Evolutionary conservation across 2,329 filamentous ascomycete species (phyloP), one percentile per base, ranked within the genome.

Genomic region (Alternaria alternata): DNA sequence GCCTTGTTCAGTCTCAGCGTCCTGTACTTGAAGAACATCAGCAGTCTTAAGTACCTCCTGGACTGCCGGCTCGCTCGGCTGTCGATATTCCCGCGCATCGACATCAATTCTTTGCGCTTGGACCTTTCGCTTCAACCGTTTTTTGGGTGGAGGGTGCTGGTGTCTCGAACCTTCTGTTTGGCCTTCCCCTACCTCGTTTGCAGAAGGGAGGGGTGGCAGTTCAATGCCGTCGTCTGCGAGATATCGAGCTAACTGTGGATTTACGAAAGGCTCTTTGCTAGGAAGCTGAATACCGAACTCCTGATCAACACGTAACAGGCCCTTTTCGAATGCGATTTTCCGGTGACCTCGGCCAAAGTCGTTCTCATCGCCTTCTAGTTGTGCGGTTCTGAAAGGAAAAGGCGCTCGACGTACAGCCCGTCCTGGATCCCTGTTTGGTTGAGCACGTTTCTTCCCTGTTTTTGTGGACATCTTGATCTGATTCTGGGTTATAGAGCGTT

Each of bases 61-160:
- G 20, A 70, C 43, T 43, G 63, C 42, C 32, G 79, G 78, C 49
- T 78, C 78, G 43, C 70, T 78, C 34, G 80, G 78, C 62, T 84
- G 82, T 53, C 83, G 78, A 64, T 81, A 83, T 49, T 82, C 77
- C 46, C 79, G 70, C 2, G 77, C 67, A 56, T 83, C 80, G 8
- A 81, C 66, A 66, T 86, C 81, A 26, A 87, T 54, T 43, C 82
- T 80, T 22, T 70, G 79, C 16, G 85, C 80, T n/a, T 70, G 72
- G 1, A 69, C 59, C 64, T 84, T 84, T 22, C 68, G 72, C 16
- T 57, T 39, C 22, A 69, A 54, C n/a, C 71, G 71, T 49, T 52
- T 68, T 66, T 73, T 66, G 57, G 51, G 18, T 65, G 66, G 26
- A 24, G 52, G 39, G 12, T 26, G 22, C 38, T 49, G 41, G n/a